These are phyloP conservation scores for Lunularia cruciata DNA, from an alignment of 225 moss, liverwort and hornwort species.

Conservation along the genomic window DNA sequence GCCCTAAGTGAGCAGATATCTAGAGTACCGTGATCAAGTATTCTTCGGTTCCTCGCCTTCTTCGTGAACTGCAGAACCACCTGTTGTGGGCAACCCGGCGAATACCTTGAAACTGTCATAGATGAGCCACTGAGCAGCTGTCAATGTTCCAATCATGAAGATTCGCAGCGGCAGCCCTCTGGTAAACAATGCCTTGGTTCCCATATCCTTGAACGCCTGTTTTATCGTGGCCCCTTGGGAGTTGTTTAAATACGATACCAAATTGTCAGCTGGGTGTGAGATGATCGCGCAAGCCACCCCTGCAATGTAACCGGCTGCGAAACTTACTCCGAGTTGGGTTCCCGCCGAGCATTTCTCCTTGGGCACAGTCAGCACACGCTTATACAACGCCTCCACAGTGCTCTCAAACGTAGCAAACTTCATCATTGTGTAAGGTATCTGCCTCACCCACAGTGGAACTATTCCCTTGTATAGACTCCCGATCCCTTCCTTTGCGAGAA, in stretches of 20 bases:
- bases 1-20: too few relatives aligned
- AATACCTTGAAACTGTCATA: conserved; percentile 87
- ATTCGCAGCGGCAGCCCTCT: conserved; percentile 82
- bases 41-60: neutral
- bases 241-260: conserved; percentile 84
- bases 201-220: conserved; percentile 73
- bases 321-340: conserved; percentile 78
- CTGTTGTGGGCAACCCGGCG: conserved; percentile 80
- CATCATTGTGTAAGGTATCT: conserved; percentile 99
- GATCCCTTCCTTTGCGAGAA: conserved; percentile 65
- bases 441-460: conserved; percentile 79
- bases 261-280: conserved; percentile 90
- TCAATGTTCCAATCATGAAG: conserved; percentile 87
- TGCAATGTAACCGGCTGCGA: conserved; percentile 84
- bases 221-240: conserved; percentile 67
- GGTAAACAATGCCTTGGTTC: conserved; percentile 58
- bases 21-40: too few relatives aligned
- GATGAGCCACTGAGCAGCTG: conserved; percentile 83
- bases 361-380: conserved; percentile 49
- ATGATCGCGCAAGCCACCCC: conserved; percentile 83
- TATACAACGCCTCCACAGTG: conserved; percentile 72
- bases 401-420: conserved; percentile 88
- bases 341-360: conserved; percentile 48
- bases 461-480: conserved; percentile 67
- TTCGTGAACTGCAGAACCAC: conserved; percentile 17